phyloP scores from a whole-genome alignment of 768 basidiomycete genomes.

The Suillus tomentosus region DNA sequence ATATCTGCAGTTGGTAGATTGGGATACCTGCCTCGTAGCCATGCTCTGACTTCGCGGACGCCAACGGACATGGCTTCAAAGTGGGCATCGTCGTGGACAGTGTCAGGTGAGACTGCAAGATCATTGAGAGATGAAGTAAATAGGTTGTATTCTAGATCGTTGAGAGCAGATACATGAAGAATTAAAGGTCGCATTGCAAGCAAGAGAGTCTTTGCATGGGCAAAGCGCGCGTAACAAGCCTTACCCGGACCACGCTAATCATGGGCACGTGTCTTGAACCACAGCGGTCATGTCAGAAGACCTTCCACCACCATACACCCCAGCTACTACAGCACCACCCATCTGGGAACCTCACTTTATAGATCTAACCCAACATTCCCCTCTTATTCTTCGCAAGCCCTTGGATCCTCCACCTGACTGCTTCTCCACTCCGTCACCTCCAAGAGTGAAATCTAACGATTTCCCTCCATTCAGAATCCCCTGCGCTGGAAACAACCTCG shows the following conservation, averaged over 20 bases:
- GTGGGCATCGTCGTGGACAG: constrained; percentile 43
- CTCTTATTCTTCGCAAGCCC: constrained; percentile 18
- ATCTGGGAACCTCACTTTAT: constrained; percentile 33
- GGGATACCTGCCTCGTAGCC: constrained; percentile 72
- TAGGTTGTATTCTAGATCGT: constrained; percentile 66
- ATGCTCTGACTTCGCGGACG: constrained; percentile 69
- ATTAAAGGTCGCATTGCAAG: constrained; percentile 57
- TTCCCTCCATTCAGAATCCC: constrained; percentile 32
- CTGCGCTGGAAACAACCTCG: constrained; percentile 22
- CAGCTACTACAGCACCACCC: constrained; percentile 19
- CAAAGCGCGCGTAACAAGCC: neutral
- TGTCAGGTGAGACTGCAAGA: constrained; percentile 39
- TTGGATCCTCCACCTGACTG: constrained; percentile 34
- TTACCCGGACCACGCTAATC: neutral
- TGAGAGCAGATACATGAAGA: constrained; percentile 77
- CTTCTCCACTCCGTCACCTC: constrained; percentile 30
- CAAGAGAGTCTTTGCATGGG: neutral
- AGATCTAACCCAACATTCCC: constrained; percentile 16
- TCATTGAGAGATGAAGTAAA: constrained; percentile 66
- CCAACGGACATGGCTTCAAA: constrained; percentile 58
- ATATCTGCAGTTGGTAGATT: constrained; percentile 52
- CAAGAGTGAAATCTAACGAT: constrained; percentile 27
- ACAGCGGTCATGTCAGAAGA: constrained; percentile 4
- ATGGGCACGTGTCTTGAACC: neutral
- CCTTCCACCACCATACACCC: constrained; percentile 16